Base-by-base conservation (phyloP, 148 eudicot species). In the Polygonum maritimum region DNA sequence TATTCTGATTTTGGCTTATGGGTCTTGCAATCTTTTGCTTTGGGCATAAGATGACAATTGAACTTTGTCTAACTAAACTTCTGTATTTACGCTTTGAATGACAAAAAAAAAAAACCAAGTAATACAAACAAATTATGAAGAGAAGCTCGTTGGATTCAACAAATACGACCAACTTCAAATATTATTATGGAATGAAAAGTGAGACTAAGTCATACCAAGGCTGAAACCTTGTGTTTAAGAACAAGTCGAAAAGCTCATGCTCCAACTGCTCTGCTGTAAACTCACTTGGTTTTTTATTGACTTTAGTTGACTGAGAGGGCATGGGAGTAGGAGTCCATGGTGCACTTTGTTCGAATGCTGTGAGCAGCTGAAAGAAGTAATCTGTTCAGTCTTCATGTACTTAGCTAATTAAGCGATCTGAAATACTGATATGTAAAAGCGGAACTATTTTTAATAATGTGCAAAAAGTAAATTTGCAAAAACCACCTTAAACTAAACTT, bases 231-330 rank as follows among this genome's bases (percentile, higher is more conserved):
- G 88, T 74, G 35, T 74, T 74, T 55, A 84, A 69, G 69, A 86
- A 87, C 38, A 41, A 51, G 12, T 75, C 45, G 73, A 86, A 84
- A 51, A 88, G 86, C 55, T 85, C 82, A 33, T 69, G 76, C 79
- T 91, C 92, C 78, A 87, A 69, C 72, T 84, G 81, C 47, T 84
- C 81, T 69, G 39, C 74, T 4, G 87, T 76, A 49, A 82, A 76
- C 2, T 84, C 85, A 2, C 62, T 70, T 16, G 89, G 96, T 76
- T 84, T 85, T 82, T 18, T 82, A 11, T 48, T 75, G 48, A 36
- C 14, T 6, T 78, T 52, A 39, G n/a, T 49, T 73, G 83, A 82
- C 6, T 83, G 71, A 73, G 85, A 73, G 75, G 73, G 18, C 18
- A 39, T 63, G 71, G 71, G 21, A 72, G 74, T 45, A 13, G 86